phyloP scores from a whole-genome alignment of 1,284 basidiomycete species.

The Fomitopsis palustris region DNA sequence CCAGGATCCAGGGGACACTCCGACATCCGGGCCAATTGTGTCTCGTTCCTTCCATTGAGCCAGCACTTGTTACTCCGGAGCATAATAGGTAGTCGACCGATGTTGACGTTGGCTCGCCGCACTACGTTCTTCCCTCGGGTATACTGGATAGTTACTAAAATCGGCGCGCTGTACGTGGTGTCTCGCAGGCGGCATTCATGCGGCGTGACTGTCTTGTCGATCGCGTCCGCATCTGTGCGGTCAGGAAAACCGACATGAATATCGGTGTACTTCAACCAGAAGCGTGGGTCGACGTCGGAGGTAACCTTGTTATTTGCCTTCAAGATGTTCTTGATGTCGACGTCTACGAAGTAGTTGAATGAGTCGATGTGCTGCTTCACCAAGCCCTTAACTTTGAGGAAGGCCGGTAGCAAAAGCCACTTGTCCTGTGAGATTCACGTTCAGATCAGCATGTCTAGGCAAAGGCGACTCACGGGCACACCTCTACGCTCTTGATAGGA shows the following conservation, averaged over 20 bases:
- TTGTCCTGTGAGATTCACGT: constrained; percentile 74
- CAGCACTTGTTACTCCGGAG: constrained; percentile 93
- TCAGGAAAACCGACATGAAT: constrained; percentile 92
- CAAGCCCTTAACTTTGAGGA: constrained; percentile 95
- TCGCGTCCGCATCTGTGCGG: constrained; percentile 79
- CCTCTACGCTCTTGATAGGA: constrained; percentile 78
- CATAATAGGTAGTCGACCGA: constrained; percentile 97
- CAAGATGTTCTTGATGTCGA: constrained; percentile 96
- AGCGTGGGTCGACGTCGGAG: constrained; percentile 96
- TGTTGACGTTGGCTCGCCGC: constrained; percentile 79
- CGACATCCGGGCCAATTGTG: constrained; percentile 86
- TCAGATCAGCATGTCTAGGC: background rate
- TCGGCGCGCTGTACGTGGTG: constrained; percentile 92
- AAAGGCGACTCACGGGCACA: constrained; percentile 30
- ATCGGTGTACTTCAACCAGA: constrained; percentile 97
- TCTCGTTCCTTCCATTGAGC: constrained; percentile 74
- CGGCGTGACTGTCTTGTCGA: constrained; percentile 87
- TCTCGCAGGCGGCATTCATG: constrained; percentile 98
- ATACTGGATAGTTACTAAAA: constrained; percentile 95
- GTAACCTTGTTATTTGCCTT: constrained; percentile 91
- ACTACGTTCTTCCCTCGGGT: constrained; percentile 91
- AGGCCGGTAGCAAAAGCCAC: constrained; percentile 94
- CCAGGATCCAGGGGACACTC: constrained; percentile 99
- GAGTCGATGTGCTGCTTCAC: constrained; percentile 99
- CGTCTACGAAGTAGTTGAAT: constrained; percentile 99